Evolutionary conservation across 768 basidiomycete species (phyloP), one percentile per base, ranked within the genome.

Genomic region (Trametes meyenii): DNA sequence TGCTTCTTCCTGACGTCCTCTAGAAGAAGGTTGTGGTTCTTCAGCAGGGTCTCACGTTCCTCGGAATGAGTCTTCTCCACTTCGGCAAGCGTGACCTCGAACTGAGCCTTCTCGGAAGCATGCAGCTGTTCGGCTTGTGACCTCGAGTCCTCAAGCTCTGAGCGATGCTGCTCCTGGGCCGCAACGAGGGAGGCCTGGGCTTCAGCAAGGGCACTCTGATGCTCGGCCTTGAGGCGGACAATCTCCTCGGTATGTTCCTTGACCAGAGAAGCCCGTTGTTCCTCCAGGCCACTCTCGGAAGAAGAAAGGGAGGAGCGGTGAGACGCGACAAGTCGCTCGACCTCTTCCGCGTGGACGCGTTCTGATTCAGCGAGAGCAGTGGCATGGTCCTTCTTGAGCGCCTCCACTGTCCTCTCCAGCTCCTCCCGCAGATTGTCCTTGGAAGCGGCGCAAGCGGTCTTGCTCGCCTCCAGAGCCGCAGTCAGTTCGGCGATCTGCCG

Each of bases 291-390:
- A 13, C 68, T 45, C 33, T 59, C 43, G 4, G 66, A 63, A 4
- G 65, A 68, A 33, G 69, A 66, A 29, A 88, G 65, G 2, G 73
- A 75, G 8, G 71, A 65, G 17, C 79, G 73, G 67, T 91, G 87
- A 5, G 76, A 71, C 7, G 72, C 72, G 69, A 81, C 79, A 61
- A 89, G 70, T 33, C 77, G 71, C 7, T 76, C 70, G n/a, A 84
- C 61, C 46, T 88, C 85, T 60, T 79, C 80, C 49, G 83, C 78
- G 65, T 92, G 87, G 10, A 78, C 77, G 38, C 73, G 79, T 62
- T 84, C 80, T 21, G 87, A 64, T 55, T 85, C 83, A 51, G 79
- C 75, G 8, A 92, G 75, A 46, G 83, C 72, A 1, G 71, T 66
- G 5, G 81, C 77, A 54, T 90, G 85, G 61, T 85, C 81, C 50